Evolutionary conservation across 345 rosid genomes (phyloP), one percentile per base, ranked within the genome.

Genomic region (Cardamine occulta): DNA sequence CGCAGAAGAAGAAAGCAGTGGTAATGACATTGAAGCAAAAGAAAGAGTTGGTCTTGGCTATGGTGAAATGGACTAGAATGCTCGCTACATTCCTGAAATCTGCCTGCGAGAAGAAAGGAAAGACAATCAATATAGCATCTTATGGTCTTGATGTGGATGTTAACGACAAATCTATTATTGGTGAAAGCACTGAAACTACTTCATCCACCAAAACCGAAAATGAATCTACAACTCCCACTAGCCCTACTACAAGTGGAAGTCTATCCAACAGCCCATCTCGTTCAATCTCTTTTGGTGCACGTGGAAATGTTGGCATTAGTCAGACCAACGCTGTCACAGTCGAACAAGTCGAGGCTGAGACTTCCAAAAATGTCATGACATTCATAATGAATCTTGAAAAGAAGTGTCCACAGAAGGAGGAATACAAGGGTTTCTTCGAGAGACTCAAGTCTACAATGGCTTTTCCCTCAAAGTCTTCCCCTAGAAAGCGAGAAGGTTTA

Each of bases 371-470:
- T 34, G 59, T 77, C 2, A 56, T 64, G 54, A 1, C 10, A 28
- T 70, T 77, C 61, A 7, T 77, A 45, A 70, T 70, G 74, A 70
- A 70, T 65, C 66, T 70, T 15, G 80, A 77, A 44, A 70, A 70
- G 66, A 63, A 77, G 61, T 70, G 80, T 70, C 76, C 80, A 0
- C 40, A 19, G 4, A 77, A 70, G 12, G 80, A 63, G 26, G 80
- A 77, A 39, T 77, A 11, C 67, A 77, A 70, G 40, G 39, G 37
- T 12, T 77, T 77, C 66, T 71, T 77, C 48, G 80, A 70, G 62
- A 66, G 57, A 11, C 72, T 77, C 5, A 77, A 64, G 47, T 29
- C 32, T 28, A 70, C 66, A 24, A 77, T 77, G 80, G 37, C 35
- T 35, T 42, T 34, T 9, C 7, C 62, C 7, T 4, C 15, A 29